A percentile compares a stretch with the other conserved stretches of the same genome.
phyloP scores from a whole-genome alignment of 257 asterid species.

The Gentiana macrophylla region DNA sequence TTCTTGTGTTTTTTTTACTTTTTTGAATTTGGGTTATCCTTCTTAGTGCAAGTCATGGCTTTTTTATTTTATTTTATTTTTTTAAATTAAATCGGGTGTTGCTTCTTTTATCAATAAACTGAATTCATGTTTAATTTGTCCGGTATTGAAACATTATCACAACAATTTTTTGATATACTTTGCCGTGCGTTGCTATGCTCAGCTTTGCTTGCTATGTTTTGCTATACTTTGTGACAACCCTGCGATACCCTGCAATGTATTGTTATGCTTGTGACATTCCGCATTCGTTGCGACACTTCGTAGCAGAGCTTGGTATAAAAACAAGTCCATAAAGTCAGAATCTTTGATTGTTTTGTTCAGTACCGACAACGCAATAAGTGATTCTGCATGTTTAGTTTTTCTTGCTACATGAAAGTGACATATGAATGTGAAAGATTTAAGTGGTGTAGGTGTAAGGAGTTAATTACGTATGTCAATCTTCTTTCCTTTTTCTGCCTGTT shows the following conservation, averaged over 20 bases:
- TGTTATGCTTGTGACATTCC: constrained; percentile 43
- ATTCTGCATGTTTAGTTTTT: too few relatives aligned
- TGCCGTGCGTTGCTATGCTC: neutral
- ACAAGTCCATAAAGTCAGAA: constrained; percentile 3
- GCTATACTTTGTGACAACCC: constrained; percentile 64
- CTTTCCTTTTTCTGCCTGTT: too few relatives aligned
- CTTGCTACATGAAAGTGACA: too few relatives aligned
- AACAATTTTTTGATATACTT: neutral
- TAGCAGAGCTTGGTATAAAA: too few relatives aligned
- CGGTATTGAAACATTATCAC: neutral
- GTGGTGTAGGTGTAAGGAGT: too few relatives aligned
- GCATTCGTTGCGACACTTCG: too few relatives aligned
- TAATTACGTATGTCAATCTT: too few relatives aligned
- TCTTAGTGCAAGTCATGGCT: neutral
- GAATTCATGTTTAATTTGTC: too few relatives aligned
- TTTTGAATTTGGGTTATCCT: too few relatives aligned
- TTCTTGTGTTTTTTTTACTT: too few relatives aligned
- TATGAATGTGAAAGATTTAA: too few relatives aligned
- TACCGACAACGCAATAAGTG: neutral
- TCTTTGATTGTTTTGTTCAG: constrained; percentile 1
- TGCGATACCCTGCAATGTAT: constrained; percentile 74
- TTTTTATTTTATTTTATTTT: neutral
- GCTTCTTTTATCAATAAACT: neutral
- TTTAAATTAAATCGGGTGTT: neutral
- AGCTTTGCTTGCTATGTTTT: constrained; percentile 29